Base-by-base conservation (phyloP, 73 alveolate genomes). In the Paramecium bursaria region DNA sequence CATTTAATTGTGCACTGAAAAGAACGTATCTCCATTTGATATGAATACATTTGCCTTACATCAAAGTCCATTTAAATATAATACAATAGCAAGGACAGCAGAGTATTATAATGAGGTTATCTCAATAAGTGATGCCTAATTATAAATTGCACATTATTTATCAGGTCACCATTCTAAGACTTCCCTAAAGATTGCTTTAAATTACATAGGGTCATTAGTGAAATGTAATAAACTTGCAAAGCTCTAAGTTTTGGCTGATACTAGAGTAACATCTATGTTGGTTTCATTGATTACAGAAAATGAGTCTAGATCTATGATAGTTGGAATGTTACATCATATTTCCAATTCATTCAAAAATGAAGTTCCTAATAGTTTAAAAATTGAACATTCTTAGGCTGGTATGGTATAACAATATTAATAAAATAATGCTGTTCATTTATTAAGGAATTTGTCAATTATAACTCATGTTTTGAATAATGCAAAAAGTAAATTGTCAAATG, bases 21-120 rank as follows among this genome's bases (percentile, higher is more conserved):
- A 67, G n/a, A 10, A 67, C 11, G 55, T 67, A 7, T 35, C 60
- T 13, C 47, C 82, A 31, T 67, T 67, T 39, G 82, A 67, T 67
- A 33, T 67, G 55, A 67, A 67, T 39, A 67, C 33, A 42, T 67
- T 67, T 67, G 57, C 60, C 21, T 35, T 67, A 0, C 33, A 67
- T 67, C 50, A 39, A 13, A 47, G 60, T 67, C 82, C 82, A 19
- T 53, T 67, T 39, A 31, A 42, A 15, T 67, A 67, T 67, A 67
- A 67, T 67, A 67, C 82, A 19, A 67, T 67, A 2, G 82, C 82
- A 4, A 23, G 82, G 1, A 25, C 82, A 15, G 19, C 60, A 9
- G 82, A 67, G 44, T 67, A 67, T 42, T 67, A 67, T 67, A 67
- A 57, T 67, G 82, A 67, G 44, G 82, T 67, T 1, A 67, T 67